Conservation (phyloP, 768 basidiomycete species). For the Russula ochroleuca region DNA sequence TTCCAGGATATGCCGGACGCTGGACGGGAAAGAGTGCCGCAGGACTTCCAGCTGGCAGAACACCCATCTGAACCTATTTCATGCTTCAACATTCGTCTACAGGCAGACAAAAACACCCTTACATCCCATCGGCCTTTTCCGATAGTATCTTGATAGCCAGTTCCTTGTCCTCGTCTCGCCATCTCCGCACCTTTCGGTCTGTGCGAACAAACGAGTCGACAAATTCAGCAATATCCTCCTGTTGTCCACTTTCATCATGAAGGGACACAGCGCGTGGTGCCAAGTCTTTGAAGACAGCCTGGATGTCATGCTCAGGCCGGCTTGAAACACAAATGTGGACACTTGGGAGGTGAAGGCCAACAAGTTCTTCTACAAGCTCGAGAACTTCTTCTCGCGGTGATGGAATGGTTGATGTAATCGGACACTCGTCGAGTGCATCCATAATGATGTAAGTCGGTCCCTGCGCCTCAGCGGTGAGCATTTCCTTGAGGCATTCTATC, state of each 20-base stretch:
- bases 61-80: not conserved
- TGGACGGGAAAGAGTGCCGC: not conserved
- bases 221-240: not conserved
- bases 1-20: not conserved
- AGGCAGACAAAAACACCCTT: not conserved
- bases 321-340: no score
- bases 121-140: not conserved
- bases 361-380: conserved; percentile 1
- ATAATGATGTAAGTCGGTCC: no score
- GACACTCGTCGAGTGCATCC: no score
- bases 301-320: conserved; percentile 9
- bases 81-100: no score
- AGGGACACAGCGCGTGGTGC: not conserved
- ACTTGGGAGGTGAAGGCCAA: not conserved
- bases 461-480: no score
- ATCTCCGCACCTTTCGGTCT: not conserved
- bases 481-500: no score
- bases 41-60: not conserved
- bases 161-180: not conserved
- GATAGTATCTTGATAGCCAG: not conserved
- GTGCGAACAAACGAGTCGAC: not conserved
- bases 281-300: not conserved
- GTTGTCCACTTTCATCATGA: not conserved
- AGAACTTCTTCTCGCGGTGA: not conserved
- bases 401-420: no score